Evolutionary conservation across 441 rosid species (phyloP).

Genomic region (Aquilaria agallochum): DNA sequence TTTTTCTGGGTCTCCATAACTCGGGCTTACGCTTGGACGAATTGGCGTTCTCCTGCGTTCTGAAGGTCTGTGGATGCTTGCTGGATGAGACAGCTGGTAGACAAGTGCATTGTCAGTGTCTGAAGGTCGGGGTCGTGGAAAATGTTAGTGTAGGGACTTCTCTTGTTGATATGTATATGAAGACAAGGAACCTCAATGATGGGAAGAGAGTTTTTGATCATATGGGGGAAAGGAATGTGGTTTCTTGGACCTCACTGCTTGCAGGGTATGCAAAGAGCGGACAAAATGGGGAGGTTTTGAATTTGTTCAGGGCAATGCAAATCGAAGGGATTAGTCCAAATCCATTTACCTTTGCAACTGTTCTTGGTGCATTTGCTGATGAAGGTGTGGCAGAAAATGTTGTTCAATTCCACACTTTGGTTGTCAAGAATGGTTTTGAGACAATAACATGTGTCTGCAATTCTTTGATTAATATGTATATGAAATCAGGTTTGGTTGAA

Average conservation of each 20-base stretch:
- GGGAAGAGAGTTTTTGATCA: constrained; percentile 54
- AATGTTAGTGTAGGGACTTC: constrained; percentile 76
- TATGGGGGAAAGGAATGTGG: constrained; percentile 48
- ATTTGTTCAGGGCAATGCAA: constrained; percentile 40
- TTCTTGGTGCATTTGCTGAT: constrained; percentile 50
- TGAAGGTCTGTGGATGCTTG: constrained; percentile 59
- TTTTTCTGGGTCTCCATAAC: constrained; percentile 46
- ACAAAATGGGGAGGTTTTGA: constrained; percentile 30
- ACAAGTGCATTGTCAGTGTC: constrained; percentile 57
- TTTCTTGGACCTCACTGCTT: constrained; percentile 64
- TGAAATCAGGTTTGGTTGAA: constrained; percentile 35
- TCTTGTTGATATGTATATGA: constrained; percentile 73
- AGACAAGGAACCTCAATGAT: constrained; percentile 38
- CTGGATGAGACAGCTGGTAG: constrained; percentile 43
- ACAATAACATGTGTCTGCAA: constrained; percentile 34
- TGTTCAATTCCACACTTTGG: constrained; percentile 39
- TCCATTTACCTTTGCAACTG: constrained; percentile 44
- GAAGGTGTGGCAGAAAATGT: constrained; percentile 38
- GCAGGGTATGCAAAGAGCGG: constrained; percentile 38
- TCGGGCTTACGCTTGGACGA: constrained; percentile 47
- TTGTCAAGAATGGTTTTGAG: constrained; percentile 49
- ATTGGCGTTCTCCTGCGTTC: constrained; percentile 55
- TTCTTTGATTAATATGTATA: constrained; percentile 50
- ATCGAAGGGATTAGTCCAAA: constrained; percentile 44
- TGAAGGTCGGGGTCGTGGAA: constrained; percentile 56